A percentile compares a stretch with the other conserved stretches of the same genome.
Evolutionary conservation across 352 stramenopile genomes (phyloP).

Genomic region (Pythium rishiriense): DNA sequence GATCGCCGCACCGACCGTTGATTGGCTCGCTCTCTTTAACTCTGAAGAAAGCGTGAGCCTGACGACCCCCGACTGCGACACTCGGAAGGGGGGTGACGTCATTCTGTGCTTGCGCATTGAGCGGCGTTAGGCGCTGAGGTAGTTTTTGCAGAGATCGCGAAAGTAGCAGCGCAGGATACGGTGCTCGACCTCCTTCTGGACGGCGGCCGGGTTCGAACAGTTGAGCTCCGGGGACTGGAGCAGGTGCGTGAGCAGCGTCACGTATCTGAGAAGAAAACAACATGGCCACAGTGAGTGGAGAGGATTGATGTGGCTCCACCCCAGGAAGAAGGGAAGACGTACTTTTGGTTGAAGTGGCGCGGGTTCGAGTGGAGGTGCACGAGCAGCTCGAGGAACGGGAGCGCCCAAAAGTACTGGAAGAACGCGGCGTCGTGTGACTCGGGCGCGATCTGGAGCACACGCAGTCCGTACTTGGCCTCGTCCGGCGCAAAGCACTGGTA

Average conservation of each 20-base stretch:
- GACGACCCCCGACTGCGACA: neutral
- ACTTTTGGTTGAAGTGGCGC: slow-evolving; percentile 75
- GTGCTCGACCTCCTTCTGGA: slow-evolving; percentile 73
- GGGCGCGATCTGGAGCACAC: slow-evolving; percentile 71
- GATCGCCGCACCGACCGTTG: neutral
- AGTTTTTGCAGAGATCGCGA: slow-evolving; percentile 67
- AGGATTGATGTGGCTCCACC: too few species aligned
- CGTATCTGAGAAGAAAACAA: slow-evolving; percentile 32
- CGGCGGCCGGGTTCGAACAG: slow-evolving; percentile 60
- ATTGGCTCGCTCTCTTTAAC: slow-evolving; percentile 14
- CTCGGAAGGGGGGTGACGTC: slow-evolving; percentile 10
- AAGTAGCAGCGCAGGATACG: slow-evolving; percentile 85
- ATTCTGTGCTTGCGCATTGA: slow-evolving; percentile 1
- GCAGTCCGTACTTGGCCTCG: slow-evolving; percentile 81
- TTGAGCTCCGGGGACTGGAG: slow-evolving; percentile 86
- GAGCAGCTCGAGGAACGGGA: slow-evolving; percentile 80
- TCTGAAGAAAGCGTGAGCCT: too few species aligned
- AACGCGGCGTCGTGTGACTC: slow-evolving; percentile 71
- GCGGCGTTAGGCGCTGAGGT: slow-evolving; percentile 27
- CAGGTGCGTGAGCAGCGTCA: slow-evolving; percentile 77
- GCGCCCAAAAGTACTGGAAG: slow-evolving; percentile 88
- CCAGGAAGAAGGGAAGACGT: slow-evolving; percentile 4
- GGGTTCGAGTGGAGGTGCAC: slow-evolving; percentile 74
- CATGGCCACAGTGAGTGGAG: too few species aligned
- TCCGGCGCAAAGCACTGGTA: slow-evolving; percentile 83